phyloP scores from a whole-genome alignment of 176 grass and related monocot species.

The Cocos nucifera region DNA sequence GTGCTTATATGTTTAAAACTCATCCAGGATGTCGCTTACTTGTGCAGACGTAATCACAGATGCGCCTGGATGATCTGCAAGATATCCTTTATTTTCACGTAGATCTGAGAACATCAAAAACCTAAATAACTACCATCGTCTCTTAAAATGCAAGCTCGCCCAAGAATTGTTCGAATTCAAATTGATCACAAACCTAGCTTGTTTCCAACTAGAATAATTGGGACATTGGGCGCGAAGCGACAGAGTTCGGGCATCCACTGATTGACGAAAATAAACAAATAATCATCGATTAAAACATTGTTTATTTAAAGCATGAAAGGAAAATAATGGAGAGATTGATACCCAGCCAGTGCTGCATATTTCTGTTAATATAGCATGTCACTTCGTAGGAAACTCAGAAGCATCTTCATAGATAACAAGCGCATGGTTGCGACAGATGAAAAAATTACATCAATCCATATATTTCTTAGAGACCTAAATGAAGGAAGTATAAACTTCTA shows the following conservation, averaged over 20 bases:
- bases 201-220: slow-evolving; percentile 82
- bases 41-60: slow-evolving; percentile 48
- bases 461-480: too few relatives aligned
- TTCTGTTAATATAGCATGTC: too few relatives aligned
- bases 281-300: slow-evolving; percentile 1
- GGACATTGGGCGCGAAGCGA: slow-evolving; percentile 58
- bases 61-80: slow-evolving; percentile 55
- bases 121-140: neutral
- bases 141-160: too few relatives aligned
- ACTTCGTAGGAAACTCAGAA: too few relatives aligned
- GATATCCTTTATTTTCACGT: slow-evolving; percentile 64
- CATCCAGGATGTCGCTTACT: slow-evolving; percentile 16
- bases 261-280: slow-evolving; percentile 6
- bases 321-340: neutral
- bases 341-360: too few relatives aligned
- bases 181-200: slow-evolving; percentile 51
- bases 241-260: slow-evolving; percentile 97
- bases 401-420: too few relatives aligned
- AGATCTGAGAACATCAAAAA: slow-evolving; percentile 47
- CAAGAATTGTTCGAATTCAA: neutral
- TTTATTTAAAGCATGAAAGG: slow-evolving; percentile 2
- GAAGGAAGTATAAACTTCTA: too few relatives aligned
- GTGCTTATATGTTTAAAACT: too few relatives aligned
- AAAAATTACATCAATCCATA: too few relatives aligned
- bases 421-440: too few relatives aligned